Conservation (phyloP, 2,329 filamentous ascomycete genomes). For the Zalaria sp. region DNA sequence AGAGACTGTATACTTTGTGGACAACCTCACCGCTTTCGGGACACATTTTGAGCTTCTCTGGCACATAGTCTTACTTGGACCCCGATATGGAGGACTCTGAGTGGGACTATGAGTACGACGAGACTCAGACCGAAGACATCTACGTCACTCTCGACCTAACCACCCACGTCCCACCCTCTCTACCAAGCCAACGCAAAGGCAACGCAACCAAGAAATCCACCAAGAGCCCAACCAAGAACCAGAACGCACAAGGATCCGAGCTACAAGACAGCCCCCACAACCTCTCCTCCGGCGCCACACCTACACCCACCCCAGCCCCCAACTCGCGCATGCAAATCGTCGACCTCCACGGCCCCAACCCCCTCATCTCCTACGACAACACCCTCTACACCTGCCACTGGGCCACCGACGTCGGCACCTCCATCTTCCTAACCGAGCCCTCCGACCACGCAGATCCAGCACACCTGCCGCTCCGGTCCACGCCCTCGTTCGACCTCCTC, state of each 20-base stretch:
- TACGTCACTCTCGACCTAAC: constrained; percentile 48
- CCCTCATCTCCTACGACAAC: constrained; percentile 66
- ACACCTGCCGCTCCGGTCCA: constrained; percentile 35
- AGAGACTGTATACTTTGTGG: too few relatives aligned
- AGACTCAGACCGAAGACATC: constrained; percentile 42
- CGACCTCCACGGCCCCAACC: constrained; percentile 64
- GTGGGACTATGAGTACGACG: constrained; percentile 19
- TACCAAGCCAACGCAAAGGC: constrained; percentile 5
- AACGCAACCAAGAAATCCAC: constrained; percentile 2
- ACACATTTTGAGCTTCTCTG: too few relatives aligned
- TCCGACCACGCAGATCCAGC: constrained; percentile 27
- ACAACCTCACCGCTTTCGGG: too few relatives aligned
- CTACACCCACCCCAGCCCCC: constrained; percentile 13
- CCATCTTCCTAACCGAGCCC: constrained; percentile 44
- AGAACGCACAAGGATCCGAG: constrained; percentile 1
- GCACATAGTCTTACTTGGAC: too few relatives aligned
- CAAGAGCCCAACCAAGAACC: constrained; percentile 1
- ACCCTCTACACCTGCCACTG: constrained; percentile 68
- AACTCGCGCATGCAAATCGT: constrained; percentile 53
- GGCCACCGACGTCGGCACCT: constrained; percentile 70
- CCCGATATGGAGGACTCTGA: constrained; percentile 4
- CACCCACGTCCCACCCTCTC: constrained; percentile 19
- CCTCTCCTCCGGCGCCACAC: background rate
- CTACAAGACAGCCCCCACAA: background rate
- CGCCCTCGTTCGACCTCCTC: constrained; percentile 53